A percentile compares a stretch with the other conserved stretches of the same genome.
Conservation (phyloP, 208 protist species). For the Crithidia mellificae region DNA sequence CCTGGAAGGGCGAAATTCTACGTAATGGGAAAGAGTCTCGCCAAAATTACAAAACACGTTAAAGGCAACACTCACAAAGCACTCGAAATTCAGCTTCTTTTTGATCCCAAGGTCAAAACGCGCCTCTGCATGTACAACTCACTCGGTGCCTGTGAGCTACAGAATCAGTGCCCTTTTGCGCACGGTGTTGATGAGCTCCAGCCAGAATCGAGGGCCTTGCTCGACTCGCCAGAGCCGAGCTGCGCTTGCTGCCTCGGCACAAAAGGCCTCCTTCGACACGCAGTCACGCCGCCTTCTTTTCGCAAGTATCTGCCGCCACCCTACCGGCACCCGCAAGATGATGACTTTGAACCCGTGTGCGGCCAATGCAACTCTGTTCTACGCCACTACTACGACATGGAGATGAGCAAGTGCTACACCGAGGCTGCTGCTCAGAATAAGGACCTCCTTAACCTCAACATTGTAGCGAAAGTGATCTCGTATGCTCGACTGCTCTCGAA, state of each 20-base stretch:
- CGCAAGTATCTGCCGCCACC: constrained; percentile 38
- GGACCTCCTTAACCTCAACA: background rate
- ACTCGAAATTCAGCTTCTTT: constrained; percentile 46
- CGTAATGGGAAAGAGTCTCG: constrained; percentile 42
- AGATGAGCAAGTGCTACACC: constrained; percentile 34
- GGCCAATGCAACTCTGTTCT: constrained; percentile 39
- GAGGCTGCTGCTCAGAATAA: constrained; percentile 17
- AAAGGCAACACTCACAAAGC: constrained; percentile 29
- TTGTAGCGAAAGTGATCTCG: constrained; percentile 27
- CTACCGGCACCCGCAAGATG: constrained; percentile 12
- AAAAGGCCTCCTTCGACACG: constrained; percentile 33
- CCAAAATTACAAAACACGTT: constrained; percentile 30
- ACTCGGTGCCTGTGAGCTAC: constrained; percentile 35
- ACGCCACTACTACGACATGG: constrained; percentile 28
- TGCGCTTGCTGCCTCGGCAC: constrained; percentile 45
- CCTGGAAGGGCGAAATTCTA: constrained; percentile 43
- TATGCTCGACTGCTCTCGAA: constrained; percentile 40
- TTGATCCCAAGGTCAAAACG: constrained; percentile 50
- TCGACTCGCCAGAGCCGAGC: constrained; percentile 22
- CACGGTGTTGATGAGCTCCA: constrained; percentile 53
- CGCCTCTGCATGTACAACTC: constrained; percentile 46
- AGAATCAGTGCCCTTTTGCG: constrained; percentile 50
- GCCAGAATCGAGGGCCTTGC: constrained; percentile 25
- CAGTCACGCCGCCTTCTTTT: constrained; percentile 49
- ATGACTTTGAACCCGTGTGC: constrained; percentile 46